phyloP scores from a whole-genome alignment of 306 rosid species.

The Dicorynia guianensis region DNA sequence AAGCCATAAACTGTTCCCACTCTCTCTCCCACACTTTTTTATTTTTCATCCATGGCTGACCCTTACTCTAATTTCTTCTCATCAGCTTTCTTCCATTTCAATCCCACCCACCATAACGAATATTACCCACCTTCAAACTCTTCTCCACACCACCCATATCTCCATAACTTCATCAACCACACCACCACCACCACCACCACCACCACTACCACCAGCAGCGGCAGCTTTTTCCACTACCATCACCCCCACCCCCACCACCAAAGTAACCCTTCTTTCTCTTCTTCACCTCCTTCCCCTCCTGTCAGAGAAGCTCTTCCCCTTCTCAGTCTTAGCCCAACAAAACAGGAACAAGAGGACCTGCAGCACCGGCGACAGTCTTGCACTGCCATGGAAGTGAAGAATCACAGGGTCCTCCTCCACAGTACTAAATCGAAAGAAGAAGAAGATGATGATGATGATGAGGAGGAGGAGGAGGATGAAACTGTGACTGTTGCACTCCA shows the following conservation, averaged over 20 bases:
- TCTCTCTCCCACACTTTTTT: not conserved
- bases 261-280: not conserved
- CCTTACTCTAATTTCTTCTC: constrained; percentile 32
- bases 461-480: constrained; percentile 11
- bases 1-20: constrained; percentile 14
- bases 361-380: not conserved
- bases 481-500: constrained; percentile 75
- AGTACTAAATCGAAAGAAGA: constrained; percentile 28
- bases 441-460: not conserved
- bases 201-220: not conserved
- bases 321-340: constrained; percentile 50
- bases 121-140: not conserved
- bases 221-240: not conserved
- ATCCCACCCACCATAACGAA: not conserved
- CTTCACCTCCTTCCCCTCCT: constrained; percentile 62
- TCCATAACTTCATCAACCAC: constrained; percentile 21
- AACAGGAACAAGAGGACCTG: not conserved
- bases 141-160: constrained; percentile 15
- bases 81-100: constrained; percentile 24
- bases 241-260: constrained; percentile 30
- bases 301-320: constrained; percentile 73
- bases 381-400: constrained; percentile 49
- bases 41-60: constrained; percentile 30
- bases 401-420: not conserved
- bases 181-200: not conserved